These are phyloP conservation scores for Aristolochia californica DNA, from an alignment of 164 flowering plant genomes.

Conservation along the genomic window DNA sequence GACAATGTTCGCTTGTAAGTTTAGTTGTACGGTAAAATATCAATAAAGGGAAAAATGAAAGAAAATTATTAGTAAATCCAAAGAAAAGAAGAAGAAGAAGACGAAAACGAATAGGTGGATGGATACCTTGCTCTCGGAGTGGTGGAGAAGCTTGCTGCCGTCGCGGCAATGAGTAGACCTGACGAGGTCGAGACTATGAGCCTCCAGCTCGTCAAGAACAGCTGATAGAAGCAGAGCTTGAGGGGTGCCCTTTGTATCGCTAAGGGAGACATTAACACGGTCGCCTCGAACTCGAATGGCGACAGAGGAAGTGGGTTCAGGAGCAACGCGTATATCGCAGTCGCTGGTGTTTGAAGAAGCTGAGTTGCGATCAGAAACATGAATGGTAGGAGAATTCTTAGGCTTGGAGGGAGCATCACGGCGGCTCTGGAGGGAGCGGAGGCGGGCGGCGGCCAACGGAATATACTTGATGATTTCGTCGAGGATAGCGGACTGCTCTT, in stretches of 20 bases:
- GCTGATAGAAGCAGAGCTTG: conserved; percentile 13
- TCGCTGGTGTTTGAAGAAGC: conserved; percentile 7
- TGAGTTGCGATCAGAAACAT: conserved; percentile 4
- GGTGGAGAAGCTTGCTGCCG: conserved; percentile 21
- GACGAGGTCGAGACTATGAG: conserved; percentile 15
- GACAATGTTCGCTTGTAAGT: not conserved
- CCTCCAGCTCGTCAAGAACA: conserved; percentile 18
- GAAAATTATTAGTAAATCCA: too few species aligned
- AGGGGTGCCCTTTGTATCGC: conserved; percentile 11
- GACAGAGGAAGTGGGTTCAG: conserved; percentile 16
- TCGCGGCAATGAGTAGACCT: conserved; percentile 23
- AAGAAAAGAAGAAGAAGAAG: too few species aligned
- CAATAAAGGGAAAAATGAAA: too few species aligned
- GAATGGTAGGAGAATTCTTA: not conserved
- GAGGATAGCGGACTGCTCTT: conserved; percentile 26
- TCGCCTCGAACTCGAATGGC: conserved; percentile 22
- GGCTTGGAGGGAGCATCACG: not conserved
- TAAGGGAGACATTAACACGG: conserved; percentile 20
- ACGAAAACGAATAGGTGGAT: too few species aligned
- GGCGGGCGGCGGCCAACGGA: conserved; percentile 24
- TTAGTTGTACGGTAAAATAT: too few species aligned
- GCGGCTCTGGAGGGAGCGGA: conserved; percentile 16
- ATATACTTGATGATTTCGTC: conserved; percentile 32
- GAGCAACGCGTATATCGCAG: conserved; percentile 19
- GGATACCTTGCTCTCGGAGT: conserved; percentile 27